Base-by-base conservation (phyloP, 192 early-diverging fungal genomes). In the Martensiomyces pterosporus region DNA sequence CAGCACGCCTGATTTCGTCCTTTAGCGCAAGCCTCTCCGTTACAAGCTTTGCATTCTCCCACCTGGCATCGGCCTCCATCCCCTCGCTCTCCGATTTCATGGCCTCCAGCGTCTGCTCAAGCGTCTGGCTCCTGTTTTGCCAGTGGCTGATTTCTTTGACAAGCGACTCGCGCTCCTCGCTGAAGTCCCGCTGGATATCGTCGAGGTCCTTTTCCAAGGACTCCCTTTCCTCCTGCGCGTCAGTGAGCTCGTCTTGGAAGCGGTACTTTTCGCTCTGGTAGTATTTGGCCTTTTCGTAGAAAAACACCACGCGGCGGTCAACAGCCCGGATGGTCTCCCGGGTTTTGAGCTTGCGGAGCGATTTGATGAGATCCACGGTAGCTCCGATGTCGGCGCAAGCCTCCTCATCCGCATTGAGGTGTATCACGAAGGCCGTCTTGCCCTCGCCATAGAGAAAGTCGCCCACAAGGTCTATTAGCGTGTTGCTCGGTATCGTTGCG, bases 201-300 rank as follows among this genome's bases (percentile, higher is more conserved):
- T 75, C 72, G 7, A 75, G 40, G 41, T 75, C 72, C 37, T 63
- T 63, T 21, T 75, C 72, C 7, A 49, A 35, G 37, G 64, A 57
- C 42, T 75, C 72, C 21, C 57, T 64, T 19, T 59, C 61, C 4
- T 67, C 65, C n/a, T 50, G 48, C 13, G 22, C 18, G 12, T 67
- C 56, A 9, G 51, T 25, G 14, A 75, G 47, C 56, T 67, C 60
- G 33, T 67, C 72, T 34, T 75, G 64, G 16, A 75, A 41, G 9
- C 65, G 40, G 60, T 75, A 75, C 40, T 75, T 75, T 39, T 67
- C 72, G 40, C 46, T 33, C 46, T 75, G 72, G 57, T 75, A 75
- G 56, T 68, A 75, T 27, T 64, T 63, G 13, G 72, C 72, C 60
- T 75, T 75, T 35, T 75, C 72, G 49, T 60, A 68, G 34, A 75